A percentile compares a stretch with the other conserved stretches of the same genome.
Evolutionary conservation across 2,329 filamentous ascomycete genomes (phyloP).

Genomic region (Fusarium brachygibbosum): DNA sequence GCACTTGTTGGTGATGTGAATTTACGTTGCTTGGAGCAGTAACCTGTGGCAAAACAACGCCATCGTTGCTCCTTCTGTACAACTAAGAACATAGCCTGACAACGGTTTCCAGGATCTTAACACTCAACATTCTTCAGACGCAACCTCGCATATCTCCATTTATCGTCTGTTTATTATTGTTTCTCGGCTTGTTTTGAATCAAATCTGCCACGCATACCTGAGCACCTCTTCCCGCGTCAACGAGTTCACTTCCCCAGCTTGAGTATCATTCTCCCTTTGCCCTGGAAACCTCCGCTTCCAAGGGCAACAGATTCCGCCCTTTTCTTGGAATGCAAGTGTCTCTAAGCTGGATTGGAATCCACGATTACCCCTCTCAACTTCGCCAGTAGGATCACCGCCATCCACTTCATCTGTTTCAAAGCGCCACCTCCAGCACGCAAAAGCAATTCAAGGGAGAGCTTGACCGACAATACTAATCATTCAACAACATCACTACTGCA

Average conservation of each 20-base stretch:
- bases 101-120: slow-evolving; percentile 17
- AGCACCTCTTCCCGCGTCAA: slow-evolving; percentile 40
- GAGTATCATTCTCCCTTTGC: slow-evolving; percentile 29
- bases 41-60: slow-evolving; percentile 23
- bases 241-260: slow-evolving; percentile 42
- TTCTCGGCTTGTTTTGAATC: slow-evolving; percentile 20
- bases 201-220: slow-evolving; percentile 42
- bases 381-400: slow-evolving; percentile 53
- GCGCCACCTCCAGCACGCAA: slow-evolving; percentile 51
- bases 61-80: slow-evolving; percentile 1
- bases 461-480: slow-evolving; percentile 51
- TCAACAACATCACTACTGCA: slow-evolving; percentile 51
- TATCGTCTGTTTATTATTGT: slow-evolving; percentile 42
- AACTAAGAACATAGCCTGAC: slow-evolving; percentile 28
- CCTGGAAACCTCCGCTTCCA: slow-evolving; percentile 34
- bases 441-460: slow-evolving; percentile 54
- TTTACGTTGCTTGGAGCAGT: slow-evolving; percentile 13
- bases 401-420: slow-evolving; percentile 55
- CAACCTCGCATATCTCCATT: slow-evolving; percentile 34
- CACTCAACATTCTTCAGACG: slow-evolving; percentile 39
- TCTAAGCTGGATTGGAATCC: slow-evolving; percentile 55
- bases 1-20: slow-evolving; percentile 25
- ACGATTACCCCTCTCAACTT: slow-evolving; percentile 53
- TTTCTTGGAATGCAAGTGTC: slow-evolving; percentile 57
- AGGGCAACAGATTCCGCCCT: slow-evolving; percentile 50